phyloP scores from a whole-genome alignment of 768 basidiomycete genomes.

The Tephrocybe rancida region DNA sequence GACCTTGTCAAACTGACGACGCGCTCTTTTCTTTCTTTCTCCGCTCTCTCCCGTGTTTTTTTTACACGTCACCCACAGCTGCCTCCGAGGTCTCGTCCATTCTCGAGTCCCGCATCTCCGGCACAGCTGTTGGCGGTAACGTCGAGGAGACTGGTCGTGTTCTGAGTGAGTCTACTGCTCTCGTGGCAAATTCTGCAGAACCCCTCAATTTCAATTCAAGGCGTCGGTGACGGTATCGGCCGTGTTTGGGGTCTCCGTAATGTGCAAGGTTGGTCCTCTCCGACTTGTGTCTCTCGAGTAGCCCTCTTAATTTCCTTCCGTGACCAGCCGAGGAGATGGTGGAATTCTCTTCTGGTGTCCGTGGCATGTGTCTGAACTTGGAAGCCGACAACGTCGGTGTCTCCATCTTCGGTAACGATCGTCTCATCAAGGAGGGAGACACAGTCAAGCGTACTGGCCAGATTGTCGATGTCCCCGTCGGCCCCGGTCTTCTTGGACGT shows the following conservation, averaged over 20 bases:
- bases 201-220: slow-evolving; percentile 42
- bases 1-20: slow-evolving; percentile 21
- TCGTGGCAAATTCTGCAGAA: not conserved
- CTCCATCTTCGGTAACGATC: slow-evolving; percentile 98
- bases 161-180: slow-evolving; percentile 76
- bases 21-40: slow-evolving; percentile 24
- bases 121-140: slow-evolving; percentile 86
- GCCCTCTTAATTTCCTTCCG: slow-evolving; percentile 16
- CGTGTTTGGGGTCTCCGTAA: slow-evolving; percentile 99
- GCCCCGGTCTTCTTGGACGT: slow-evolving; percentile 95
- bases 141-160: slow-evolving; percentile 99
- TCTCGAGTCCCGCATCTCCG: slow-evolving; percentile 97
- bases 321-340: slow-evolving; percentile 98
- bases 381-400: slow-evolving; percentile 99
- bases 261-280: slow-evolving; percentile 76
- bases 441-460: slow-evolving; percentile 99
- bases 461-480: slow-evolving; percentile 99
- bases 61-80: slow-evolving; percentile 59
- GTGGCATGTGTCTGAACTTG: slow-evolving; percentile 99
- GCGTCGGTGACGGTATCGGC: slow-evolving; percentile 99
- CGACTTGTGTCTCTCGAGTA: not conserved
- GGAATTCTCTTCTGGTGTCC: slow-evolving; percentile 99
- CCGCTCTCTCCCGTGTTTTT: slow-evolving; percentile 16
- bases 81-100: slow-evolving; percentile 99
- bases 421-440: slow-evolving; percentile 99